Conservation (phyloP, 106 monocot species). For the Narthecium ossifragum region DNA sequence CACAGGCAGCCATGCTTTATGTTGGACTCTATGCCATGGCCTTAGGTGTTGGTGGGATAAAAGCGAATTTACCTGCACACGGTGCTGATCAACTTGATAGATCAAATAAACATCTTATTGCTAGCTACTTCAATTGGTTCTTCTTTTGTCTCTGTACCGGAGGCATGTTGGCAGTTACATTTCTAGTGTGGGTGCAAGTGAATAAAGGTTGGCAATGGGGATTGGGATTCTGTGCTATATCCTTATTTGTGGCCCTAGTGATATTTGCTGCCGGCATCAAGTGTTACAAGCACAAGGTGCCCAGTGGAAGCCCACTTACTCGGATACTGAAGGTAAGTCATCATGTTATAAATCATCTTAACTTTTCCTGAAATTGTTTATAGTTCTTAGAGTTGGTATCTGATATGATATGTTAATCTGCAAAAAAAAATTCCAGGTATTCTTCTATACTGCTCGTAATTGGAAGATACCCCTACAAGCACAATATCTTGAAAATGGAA, state of each 20-base stretch:
- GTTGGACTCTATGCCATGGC: slow-evolving; percentile 20
- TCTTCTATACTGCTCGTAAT: slow-evolving; percentile 6
- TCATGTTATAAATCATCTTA: neutral
- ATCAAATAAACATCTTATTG: neutral
- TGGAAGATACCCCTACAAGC: neutral
- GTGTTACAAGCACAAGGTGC: slow-evolving; percentile 13
- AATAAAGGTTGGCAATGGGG: slow-evolving; percentile 25
- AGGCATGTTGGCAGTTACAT: slow-evolving; percentile 17
- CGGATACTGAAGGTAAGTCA: slow-evolving; percentile 24
- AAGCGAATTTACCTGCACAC: slow-evolving; percentile 20
- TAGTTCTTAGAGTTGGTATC: neutral
- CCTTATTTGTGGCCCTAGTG: slow-evolving; percentile 2
- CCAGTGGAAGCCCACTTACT: slow-evolving; percentile 21
- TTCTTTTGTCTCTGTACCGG: slow-evolving; percentile 23
- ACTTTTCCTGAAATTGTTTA: neutral
- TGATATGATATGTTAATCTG: neutral
- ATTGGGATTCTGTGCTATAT: slow-evolving; percentile 2
- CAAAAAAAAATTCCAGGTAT: neutral
- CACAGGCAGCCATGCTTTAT: slow-evolving; percentile 18
- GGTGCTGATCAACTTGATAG: slow-evolving; percentile 25
- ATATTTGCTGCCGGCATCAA: slow-evolving; percentile 2
- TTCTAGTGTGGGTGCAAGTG: slow-evolving; percentile 27
- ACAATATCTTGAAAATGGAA: neutral
- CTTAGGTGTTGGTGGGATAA: slow-evolving; percentile 19
- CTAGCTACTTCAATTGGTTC: slow-evolving; percentile 35